These are phyloP conservation scores for Amyloporia xantha DNA, from an alignment of 768 basidiomycete genomes.

Conservation along the genomic window DNA sequence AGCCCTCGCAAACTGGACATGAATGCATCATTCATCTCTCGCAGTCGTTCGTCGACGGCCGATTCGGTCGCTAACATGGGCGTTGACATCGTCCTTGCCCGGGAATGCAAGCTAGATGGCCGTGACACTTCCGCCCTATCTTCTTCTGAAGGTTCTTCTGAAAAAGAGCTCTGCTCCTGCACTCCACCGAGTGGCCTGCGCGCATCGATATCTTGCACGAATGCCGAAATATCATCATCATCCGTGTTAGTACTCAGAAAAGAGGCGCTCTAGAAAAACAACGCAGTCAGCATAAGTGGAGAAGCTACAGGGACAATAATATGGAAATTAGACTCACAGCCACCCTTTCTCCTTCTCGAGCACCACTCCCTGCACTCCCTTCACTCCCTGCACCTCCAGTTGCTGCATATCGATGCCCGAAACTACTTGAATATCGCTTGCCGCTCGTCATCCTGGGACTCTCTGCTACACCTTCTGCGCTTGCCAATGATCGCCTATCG, in stretches of 20 bases:
- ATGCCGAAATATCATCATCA: constrained; percentile 72
- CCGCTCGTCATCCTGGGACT: constrained; percentile 22
- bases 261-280: constrained; percentile 30
- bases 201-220: constrained; percentile 71
- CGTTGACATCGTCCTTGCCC: constrained; percentile 24
- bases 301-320: background rate
- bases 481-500: constrained; percentile 32
- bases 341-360: constrained; percentile 18
- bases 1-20: constrained; percentile 57
- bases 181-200: constrained; percentile 47
- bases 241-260: constrained; percentile 48
- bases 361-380: constrained; percentile 35
- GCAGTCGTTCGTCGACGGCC: constrained; percentile 59
- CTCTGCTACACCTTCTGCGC: constrained; percentile 23
- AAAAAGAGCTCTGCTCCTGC: constrained; percentile 15
- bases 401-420: constrained; percentile 60
- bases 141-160: constrained; percentile 13
- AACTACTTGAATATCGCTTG: constrained; percentile 74
- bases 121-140: constrained; percentile 2
- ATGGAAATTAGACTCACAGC: constrained; percentile 5
- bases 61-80: constrained; percentile 59
- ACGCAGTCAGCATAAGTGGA: constrained; percentile 4
- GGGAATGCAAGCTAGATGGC: constrained; percentile 2
- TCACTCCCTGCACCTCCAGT: constrained; percentile 32
- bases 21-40: constrained; percentile 64